Evolutionary conservation across 352 stramenopile species (phyloP).

Genomic region (Globisporangium nunn): DNA sequence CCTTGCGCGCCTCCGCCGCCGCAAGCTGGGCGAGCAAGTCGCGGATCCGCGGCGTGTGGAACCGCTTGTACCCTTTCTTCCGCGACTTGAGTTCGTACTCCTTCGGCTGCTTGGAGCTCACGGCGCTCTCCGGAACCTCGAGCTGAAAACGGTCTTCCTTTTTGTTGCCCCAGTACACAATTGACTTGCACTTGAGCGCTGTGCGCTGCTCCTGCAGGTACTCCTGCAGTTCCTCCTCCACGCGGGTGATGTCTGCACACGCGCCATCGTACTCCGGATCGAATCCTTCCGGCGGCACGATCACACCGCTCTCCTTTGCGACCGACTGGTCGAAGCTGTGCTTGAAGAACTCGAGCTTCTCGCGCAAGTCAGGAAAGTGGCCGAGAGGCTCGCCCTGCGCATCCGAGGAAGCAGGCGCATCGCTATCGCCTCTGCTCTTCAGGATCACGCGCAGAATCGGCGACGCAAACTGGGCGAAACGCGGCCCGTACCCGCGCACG

Average conservation of each 20-base stretch:
- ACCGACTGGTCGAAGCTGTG: slow-evolving; percentile 94
- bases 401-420: neutral
- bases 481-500: slow-evolving; percentile 70
- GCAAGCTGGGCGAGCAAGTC: slow-evolving; percentile 67
- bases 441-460: slow-evolving; percentile 52
- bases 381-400: slow-evolving; percentile 14
- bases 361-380: slow-evolving; percentile 87
- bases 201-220: slow-evolving; percentile 84
- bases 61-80: slow-evolving; percentile 91
- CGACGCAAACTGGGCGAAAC: slow-evolving; percentile 47
- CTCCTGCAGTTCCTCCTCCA: slow-evolving; percentile 87
- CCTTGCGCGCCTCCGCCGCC: slow-evolving; percentile 70
- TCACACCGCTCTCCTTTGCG: slow-evolving; percentile 87
- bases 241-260: slow-evolving; percentile 76
- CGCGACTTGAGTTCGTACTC: slow-evolving; percentile 93
- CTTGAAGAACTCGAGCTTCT: slow-evolving; percentile 94
- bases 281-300: slow-evolving; percentile 92
- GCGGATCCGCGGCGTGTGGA: slow-evolving; percentile 86
- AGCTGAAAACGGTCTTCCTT: slow-evolving; percentile 94
- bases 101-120: slow-evolving; percentile 85
- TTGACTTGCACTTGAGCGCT: slow-evolving; percentile 67
- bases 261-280: slow-evolving; percentile 93
- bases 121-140: slow-evolving; percentile 83
- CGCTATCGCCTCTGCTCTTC: slow-evolving; percentile 17
- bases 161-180: slow-evolving; percentile 92